Evolutionary conservation across 1,139 yeast genomes (phyloP).

Genomic region (Lodderomyces orthopsilosis): DNA sequence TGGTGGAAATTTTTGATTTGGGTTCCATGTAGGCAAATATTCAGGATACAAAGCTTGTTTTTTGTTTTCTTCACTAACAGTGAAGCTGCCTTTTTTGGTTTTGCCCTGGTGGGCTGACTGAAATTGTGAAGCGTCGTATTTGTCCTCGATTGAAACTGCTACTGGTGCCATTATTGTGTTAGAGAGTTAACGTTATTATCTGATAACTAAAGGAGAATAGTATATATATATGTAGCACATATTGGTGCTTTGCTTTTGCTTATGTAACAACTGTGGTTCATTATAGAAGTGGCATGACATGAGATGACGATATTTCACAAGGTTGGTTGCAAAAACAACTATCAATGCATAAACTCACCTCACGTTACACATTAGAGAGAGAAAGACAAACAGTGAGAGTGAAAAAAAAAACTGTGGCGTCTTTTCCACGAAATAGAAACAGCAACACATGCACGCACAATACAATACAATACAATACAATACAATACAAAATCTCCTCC

Average conservation of each 20-base stretch:
- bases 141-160: conserved; percentile 14
- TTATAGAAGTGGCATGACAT: neutral
- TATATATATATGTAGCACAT: neutral
- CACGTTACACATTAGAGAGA: too few species aligned
- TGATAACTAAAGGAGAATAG: too few species aligned
- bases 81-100: conserved; percentile 23
- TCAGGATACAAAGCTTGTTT: conserved; percentile 21
- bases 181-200: too few species aligned
- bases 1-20: conserved; percentile 24
- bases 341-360: too few species aligned
- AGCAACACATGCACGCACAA: too few species aligned
- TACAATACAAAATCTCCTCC: too few species aligned
- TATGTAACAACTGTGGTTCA: neutral
- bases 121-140: conserved; percentile 30
- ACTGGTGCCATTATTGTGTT: conserved; percentile 16
- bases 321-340: too few species aligned
- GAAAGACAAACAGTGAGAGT: too few species aligned
- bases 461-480: too few species aligned
- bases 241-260: neutral
- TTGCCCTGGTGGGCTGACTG: conserved; percentile 25
- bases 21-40: conserved; percentile 32
- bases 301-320: neutral
- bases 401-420: too few species aligned
- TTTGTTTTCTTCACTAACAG: conserved; percentile 23
- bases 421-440: too few species aligned